Evolutionary conservation across 2,329 filamentous ascomycete genomes (phyloP), one percentile per base, ranked within the genome.

Genomic region (Coniochaeta hoffmannii): DNA sequence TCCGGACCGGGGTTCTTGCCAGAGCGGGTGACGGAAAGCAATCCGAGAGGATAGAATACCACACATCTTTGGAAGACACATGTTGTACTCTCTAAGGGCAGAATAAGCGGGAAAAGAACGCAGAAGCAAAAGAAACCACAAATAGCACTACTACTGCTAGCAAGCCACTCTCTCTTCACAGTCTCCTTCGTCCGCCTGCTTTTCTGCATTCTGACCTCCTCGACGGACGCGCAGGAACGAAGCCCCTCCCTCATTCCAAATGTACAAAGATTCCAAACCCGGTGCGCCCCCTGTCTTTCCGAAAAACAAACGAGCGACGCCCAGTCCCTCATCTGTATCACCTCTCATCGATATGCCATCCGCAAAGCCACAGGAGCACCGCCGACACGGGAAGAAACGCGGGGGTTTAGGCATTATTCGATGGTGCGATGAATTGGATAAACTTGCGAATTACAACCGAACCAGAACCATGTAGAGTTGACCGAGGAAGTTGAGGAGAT

Each of bases 371-470:
- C 30, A 55, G 58, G 50, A 55, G 56, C 53, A 32, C 49, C 30
- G 31, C 49, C 49, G 32, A 51, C 31, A 34, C 49, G 58, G 56
- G 50, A 32, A 38, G 50, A 53, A 53, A 68, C 70, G 44, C 69
- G 68, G 65, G 66, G 64, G 71, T 62, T 69, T 75, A 74, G 74
- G 70, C 69, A 78, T 73, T 76, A 72, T 77, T 80, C 78, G 78
- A 77, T 78, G 74, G 79, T 71, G 31, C 19, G 22, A 70, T 73
- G 76, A 66, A 73, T 71, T n/a, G 64, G 69, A 77, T 41, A 76
- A 75, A 70, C 75, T 76, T 76, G 76, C 71, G 75, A 78, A 76
- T 76, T 79, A 81, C 78, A 81, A 80, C 76, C 78, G 75, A 78
- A 73, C 74, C 74, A 72, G n/a, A 41, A 7, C 74, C 74, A 72